Base-by-base conservation (phyloP, 2,329 filamentous ascomycete species). In the Xylariaceae sp. region DNA sequence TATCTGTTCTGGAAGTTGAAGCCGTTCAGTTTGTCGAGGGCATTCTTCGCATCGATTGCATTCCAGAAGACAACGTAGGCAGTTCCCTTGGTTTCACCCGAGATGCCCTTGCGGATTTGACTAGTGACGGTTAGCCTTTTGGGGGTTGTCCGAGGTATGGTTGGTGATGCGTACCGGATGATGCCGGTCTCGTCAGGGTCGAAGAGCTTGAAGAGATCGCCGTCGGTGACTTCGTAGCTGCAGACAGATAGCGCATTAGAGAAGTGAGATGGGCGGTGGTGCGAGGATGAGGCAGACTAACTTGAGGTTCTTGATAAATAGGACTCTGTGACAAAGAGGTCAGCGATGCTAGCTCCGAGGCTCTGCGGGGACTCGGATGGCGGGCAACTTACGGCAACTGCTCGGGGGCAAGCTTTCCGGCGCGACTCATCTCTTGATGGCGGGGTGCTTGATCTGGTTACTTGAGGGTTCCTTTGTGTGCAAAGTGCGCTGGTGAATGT, bases 1-100 rank as follows among this genome's bases (percentile, higher is more conserved):
- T 98, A 98, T 68, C 93, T 87, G 74, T 92, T 95, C 77, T 98
- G 93, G 71, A 98, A 98, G 77, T 98, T 98, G 83, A 95, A 98
- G 67, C 93, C 93, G 77, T 98, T 98, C 69, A 98, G 79, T 77
- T 97, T 96, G 77, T 98, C 93, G 79, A 93, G 97, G 65, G 93
- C 93, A 73, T 90, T 85, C 76, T 98, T 98, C 58, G 93, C 91
- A 78, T 98, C 93, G 80, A 93, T 87, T 59, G 97, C 92, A 79
- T 98, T 93, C 73, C 97, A 93, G 78, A 96, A 98, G 72, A 98
- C 93, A 61, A 98, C 93, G 71, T 95, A 98, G 58, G 92, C 93
- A 43, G 93, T 98, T 67, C 93, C 93, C 73, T 97, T 98, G 64
- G 93, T 96, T 70, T 93, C 92, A 73, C 85, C 90, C 60, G 92